Evolutionary conservation across 768 basidiomycete genomes (phyloP).

Genomic region (Boletus huronensis): DNA sequence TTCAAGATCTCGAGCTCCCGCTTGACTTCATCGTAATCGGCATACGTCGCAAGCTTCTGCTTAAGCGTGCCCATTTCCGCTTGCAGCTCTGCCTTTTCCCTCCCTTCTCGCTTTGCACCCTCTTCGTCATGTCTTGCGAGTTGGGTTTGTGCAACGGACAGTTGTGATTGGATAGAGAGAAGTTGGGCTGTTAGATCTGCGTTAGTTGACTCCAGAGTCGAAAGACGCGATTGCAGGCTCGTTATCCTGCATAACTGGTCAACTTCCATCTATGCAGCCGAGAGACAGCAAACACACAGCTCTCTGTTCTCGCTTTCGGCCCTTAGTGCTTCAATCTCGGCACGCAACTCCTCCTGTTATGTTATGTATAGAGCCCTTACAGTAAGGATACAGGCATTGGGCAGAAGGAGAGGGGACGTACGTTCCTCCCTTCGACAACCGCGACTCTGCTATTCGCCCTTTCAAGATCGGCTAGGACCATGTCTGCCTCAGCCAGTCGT

Average conservation of each 20-base stretch:
- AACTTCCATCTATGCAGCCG: neutral
- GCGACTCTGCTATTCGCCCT: conserved; percentile 93
- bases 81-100: conserved; percentile 36
- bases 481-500: conserved; percentile 89
- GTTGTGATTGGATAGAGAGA: conserved; percentile 17
- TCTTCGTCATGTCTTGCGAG: conserved; percentile 18
- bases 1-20: conserved; percentile 99
- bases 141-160: conserved; percentile 16
- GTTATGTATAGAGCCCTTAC: neutral
- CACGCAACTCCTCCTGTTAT: conserved; percentile 83
- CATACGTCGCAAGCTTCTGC: conserved; percentile 64
- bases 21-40: conserved; percentile 96
- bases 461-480: conserved; percentile 91
- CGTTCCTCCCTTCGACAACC: conserved; percentile 90
- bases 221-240: conserved; percentile 64
- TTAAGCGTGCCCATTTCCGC: conserved; percentile 68
- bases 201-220: conserved; percentile 64
- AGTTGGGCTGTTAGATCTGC: conserved; percentile 14
- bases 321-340: conserved; percentile 89
- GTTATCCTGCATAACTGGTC: conserved; percentile 14
- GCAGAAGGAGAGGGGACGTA: conserved; percentile 32
- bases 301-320: conserved; percentile 72
- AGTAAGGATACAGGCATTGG: neutral
- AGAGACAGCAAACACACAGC: conserved; percentile 43
- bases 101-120: conserved; percentile 14